Conservation (phyloP, 2,329 filamentous ascomycete species). For the Ascochyta fabae region DNA sequence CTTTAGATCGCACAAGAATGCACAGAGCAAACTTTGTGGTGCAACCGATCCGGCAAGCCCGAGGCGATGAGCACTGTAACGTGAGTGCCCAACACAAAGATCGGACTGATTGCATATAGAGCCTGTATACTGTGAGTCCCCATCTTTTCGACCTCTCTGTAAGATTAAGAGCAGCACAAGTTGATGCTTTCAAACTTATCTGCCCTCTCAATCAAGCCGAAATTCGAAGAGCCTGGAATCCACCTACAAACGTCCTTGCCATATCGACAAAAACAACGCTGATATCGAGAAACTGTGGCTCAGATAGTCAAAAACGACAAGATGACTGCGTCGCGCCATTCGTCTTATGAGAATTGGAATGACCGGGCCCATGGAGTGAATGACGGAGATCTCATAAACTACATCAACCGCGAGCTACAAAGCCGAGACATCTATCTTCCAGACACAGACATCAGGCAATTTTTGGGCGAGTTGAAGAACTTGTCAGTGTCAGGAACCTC, state of each 20-base stretch:
- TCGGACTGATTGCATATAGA: neutral
- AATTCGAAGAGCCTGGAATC: too few relatives aligned
- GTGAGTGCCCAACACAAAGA: neutral
- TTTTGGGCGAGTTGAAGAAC: neutral
- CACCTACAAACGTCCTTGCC: too few relatives aligned
- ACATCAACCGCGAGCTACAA: neutral
- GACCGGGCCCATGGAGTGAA: neutral
- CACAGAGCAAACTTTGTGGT: conserved; percentile 5
- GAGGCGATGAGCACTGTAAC: neutral
- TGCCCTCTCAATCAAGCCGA: too few relatives aligned
- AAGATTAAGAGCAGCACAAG: neutral
- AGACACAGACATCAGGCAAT: neutral
- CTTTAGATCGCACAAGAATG: neutral
- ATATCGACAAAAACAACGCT: too few relatives aligned
- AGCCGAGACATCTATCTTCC: neutral
- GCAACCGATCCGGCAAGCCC: neutral
- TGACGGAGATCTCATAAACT: neutral
- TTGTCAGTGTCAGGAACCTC: neutral
- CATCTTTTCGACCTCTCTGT: neutral
- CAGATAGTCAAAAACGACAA: neutral
- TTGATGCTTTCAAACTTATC: neutral
- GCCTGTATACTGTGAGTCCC: neutral
- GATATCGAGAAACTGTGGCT: neutral
- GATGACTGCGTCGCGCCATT: neutral
- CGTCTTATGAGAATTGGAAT: neutral